Conservation (phyloP, 306 rosid genomes). For the Trichosanthes truncata region DNA sequence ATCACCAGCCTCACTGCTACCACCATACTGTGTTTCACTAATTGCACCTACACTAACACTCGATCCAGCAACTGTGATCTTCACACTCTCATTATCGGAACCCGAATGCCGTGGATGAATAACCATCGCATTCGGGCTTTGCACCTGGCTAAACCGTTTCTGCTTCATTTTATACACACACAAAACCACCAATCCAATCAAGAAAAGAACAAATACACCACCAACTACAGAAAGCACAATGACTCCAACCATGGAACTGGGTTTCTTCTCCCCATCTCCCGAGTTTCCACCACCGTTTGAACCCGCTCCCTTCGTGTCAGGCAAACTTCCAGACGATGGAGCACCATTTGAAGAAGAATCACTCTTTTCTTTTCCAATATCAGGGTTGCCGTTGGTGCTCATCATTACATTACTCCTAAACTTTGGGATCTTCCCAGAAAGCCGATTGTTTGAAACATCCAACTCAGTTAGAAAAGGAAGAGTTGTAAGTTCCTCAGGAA, state of each 20-base stretch:
- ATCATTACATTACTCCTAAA: constrained; percentile 46
- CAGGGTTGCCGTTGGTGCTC: constrained; percentile 39
- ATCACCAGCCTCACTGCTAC: constrained; percentile 51
- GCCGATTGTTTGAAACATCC: constrained; percentile 54
- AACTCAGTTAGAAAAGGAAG: constrained; percentile 45
- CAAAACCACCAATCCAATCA: constrained; percentile 52
- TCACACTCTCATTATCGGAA: constrained; percentile 73
- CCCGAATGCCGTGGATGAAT: constrained; percentile 80
- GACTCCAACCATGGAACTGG: constrained; percentile 32
- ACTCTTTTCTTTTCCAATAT: constrained; percentile 47
- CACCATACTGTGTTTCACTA: constrained; percentile 47
- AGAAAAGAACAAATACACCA: constrained; percentile 28
- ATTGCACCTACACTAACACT: constrained; percentile 72
- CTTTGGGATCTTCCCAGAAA: constrained; percentile 52
- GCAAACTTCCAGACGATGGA: constrained; percentile 13
- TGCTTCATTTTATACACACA: constrained; percentile 58
- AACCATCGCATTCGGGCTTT: constrained; percentile 73
- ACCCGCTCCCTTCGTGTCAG: constrained; percentile 8
- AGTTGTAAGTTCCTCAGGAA: constrained; percentile 50
- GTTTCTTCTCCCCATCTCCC: constrained; percentile 30
- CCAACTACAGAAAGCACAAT: constrained; percentile 58
- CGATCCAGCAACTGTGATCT: constrained; percentile 84
- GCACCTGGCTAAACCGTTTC: constrained; percentile 66
- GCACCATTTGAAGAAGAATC: constrained; percentile 16
- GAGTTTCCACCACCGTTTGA: constrained; percentile 19